phyloP scores from a whole-genome alignment of 192 early-diverging fungal species.

The Backusella mclennaniae region DNA sequence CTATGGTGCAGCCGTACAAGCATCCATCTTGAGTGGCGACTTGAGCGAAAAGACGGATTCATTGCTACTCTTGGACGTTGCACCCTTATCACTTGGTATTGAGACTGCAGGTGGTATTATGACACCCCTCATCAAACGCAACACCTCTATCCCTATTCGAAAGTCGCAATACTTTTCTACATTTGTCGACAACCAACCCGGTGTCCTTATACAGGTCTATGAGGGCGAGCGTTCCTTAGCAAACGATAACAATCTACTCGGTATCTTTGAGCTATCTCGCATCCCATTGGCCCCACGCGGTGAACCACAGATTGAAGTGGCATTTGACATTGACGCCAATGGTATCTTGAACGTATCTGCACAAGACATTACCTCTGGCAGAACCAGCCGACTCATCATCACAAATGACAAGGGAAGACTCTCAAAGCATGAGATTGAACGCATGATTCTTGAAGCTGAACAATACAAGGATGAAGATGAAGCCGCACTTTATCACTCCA shows the following conservation, averaged over 20 bases:
- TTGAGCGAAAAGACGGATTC: slow-evolving; percentile 45
- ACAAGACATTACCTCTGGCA: slow-evolving; percentile 95
- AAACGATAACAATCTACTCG: slow-evolving; percentile 97
- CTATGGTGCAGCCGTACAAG: slow-evolving; percentile 96
- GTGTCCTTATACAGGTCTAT: slow-evolving; percentile 93
- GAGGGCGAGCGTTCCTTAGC: slow-evolving; percentile 94
- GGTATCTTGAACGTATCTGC: slow-evolving; percentile 93
- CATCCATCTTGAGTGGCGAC: slow-evolving; percentile 81
- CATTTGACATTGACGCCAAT: slow-evolving; percentile 93
- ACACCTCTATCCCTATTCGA: slow-evolving; percentile 92
- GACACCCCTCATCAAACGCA: slow-evolving; percentile 90
- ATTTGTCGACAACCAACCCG: slow-evolving; percentile 93
- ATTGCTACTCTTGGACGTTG: slow-evolving; percentile 87
- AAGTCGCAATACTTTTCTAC: slow-evolving; percentile 98
- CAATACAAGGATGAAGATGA: slow-evolving; percentile 95
- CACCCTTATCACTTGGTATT: slow-evolving; percentile 94
- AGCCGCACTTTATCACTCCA: slow-evolving; percentile 80
- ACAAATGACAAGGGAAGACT: slow-evolving; percentile 97
- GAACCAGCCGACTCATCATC: slow-evolving; percentile 93
- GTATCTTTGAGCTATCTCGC: slow-evolving; percentile 94
- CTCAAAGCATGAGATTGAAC: slow-evolving; percentile 91
- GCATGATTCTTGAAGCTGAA: slow-evolving; percentile 96
- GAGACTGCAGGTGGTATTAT: slow-evolving; percentile 97
- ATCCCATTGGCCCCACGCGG: slow-evolving; percentile 94
- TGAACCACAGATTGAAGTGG: slow-evolving; percentile 95